These are phyloP conservation scores for Omphalea diandra DNA, from an alignment of 441 rosid genomes.

Conservation along the genomic window DNA sequence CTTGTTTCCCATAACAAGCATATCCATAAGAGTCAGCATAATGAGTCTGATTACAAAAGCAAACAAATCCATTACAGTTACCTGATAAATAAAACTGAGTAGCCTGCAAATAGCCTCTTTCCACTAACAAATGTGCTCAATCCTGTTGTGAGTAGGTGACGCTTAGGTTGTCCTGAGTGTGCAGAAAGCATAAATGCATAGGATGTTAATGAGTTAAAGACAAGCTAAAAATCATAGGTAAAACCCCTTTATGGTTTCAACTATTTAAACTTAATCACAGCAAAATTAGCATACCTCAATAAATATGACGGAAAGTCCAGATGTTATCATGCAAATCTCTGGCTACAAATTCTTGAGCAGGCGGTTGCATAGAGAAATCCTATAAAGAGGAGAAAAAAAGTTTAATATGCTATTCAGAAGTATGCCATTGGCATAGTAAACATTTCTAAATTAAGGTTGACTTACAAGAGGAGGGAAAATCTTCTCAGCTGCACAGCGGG, in stretches of 20 bases:
- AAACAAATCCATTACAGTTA: constrained; percentile 35
- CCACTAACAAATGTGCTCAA: constrained; percentile 96
- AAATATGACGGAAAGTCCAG: constrained; percentile 95
- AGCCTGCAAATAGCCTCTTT: constrained; percentile 91
- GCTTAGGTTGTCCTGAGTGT: constrained; percentile 83
- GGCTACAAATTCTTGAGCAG: constrained; percentile 88
- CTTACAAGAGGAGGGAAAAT: constrained; percentile 88
- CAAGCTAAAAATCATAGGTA: not conserved
- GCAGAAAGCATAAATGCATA: constrained; percentile 22
- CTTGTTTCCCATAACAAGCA: constrained; percentile 4
- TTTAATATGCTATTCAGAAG: constrained; percentile 5
- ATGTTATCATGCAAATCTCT: constrained; percentile 82
- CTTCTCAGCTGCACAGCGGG: constrained; percentile 95
- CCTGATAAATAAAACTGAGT: constrained; percentile 94
- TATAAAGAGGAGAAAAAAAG: constrained; percentile 21
- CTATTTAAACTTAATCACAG: not conserved
- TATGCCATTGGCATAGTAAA: constrained; percentile 8
- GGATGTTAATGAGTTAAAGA: not conserved
- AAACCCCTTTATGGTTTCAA: constrained; percentile 1
- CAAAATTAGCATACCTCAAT: constrained; percentile 55
- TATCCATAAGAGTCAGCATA: not conserved
- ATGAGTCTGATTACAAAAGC: not conserved
- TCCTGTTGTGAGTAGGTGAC: constrained; percentile 94
- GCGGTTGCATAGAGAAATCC: constrained; percentile 96
- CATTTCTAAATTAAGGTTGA: constrained; percentile 1